Conservation (phyloP, 2,329 filamentous ascomycete species). For the Fusarium sp. region DNA sequence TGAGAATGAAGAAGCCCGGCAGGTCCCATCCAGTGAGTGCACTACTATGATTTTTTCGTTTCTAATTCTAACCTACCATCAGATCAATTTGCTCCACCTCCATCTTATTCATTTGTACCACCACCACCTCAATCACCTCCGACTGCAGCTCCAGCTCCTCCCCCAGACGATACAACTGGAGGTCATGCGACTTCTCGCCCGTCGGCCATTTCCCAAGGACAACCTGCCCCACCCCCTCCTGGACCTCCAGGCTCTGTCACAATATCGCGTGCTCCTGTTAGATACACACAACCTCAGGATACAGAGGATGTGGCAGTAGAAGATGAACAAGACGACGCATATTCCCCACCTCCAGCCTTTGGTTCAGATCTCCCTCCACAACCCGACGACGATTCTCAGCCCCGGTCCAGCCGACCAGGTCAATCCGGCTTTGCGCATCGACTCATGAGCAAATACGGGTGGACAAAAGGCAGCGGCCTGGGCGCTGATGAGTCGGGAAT, state of each 20-base stretch:
- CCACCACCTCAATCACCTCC: constrained; percentile 65
- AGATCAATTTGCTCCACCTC: constrained; percentile 73
- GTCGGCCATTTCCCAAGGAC: constrained; percentile 66
- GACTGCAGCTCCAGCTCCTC: constrained; percentile 59
- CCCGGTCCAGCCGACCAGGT: constrained; percentile 76
- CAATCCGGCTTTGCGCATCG: constrained; percentile 88
- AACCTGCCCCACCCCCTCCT: constrained; percentile 53
- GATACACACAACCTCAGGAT: constrained; percentile 65
- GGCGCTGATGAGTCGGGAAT: constrained; percentile 88
- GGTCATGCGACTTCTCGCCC: constrained; percentile 78
- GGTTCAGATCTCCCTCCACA: constrained; percentile 59
- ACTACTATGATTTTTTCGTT: not conserved
- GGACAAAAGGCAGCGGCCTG: constrained; percentile 88
- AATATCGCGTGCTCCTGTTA: constrained; percentile 83
- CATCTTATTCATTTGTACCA: constrained; percentile 69
- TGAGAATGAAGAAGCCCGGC: constrained; percentile 52
- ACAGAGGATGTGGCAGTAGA: constrained; percentile 55
- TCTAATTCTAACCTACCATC: constrained; percentile 37
- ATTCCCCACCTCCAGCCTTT: constrained; percentile 62
- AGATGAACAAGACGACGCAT: constrained; percentile 58
- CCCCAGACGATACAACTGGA: constrained; percentile 71
- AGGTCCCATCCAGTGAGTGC: constrained; percentile 53
- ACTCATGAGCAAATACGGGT: constrained; percentile 94
- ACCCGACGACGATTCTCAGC: constrained; percentile 52
- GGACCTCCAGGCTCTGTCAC: constrained; percentile 64